Evolutionary conservation across 768 basidiomycete genomes (phyloP).

Genomic region (Psilocybe subaeruginosa): DNA sequence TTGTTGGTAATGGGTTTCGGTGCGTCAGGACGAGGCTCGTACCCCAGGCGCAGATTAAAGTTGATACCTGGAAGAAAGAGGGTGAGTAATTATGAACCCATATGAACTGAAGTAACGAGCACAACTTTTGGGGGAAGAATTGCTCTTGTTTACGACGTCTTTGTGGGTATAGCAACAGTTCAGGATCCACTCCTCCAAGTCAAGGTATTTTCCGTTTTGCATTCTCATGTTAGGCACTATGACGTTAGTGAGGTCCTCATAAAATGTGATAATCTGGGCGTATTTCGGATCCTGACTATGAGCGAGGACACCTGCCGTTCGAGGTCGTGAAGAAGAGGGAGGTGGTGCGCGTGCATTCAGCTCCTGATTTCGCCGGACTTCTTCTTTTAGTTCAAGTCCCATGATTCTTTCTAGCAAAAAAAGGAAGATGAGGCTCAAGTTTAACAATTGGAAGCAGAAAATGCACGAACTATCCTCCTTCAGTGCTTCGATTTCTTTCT

Average conservation of each 20-base stretch:
- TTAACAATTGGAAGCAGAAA: background rate
- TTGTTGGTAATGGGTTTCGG: slow-evolving; percentile 33
- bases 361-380: slow-evolving; percentile 57
- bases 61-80: slow-evolving; percentile 47
- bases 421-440: background rate
- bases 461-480: slow-evolving; percentile 47
- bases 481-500: slow-evolving; percentile 48
- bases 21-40: slow-evolving; percentile 37
- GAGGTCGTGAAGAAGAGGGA: slow-evolving; percentile 42
- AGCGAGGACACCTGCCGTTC: slow-evolving; percentile 36
- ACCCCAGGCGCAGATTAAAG: slow-evolving; percentile 58
- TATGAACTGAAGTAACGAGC: slow-evolving; percentile 4
- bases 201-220: slow-evolving; percentile 36
- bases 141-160: slow-evolving; percentile 31
- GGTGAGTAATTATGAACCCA: background rate
- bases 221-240: slow-evolving; percentile 65
- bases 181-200: slow-evolving; percentile 62
- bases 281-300: slow-evolving; percentile 58
- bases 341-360: slow-evolving; percentile 46
- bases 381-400: slow-evolving; percentile 58
- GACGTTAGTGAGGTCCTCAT: slow-evolving; percentile 86
- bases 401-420: slow-evolving; percentile 48
- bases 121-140: slow-evolving; percentile 39
- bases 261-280: slow-evolving; percentile 66
- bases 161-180: slow-evolving; percentile 69